A percentile compares a stretch with the other conserved stretches of the same genome.
Evolutionary conservation across 257 asterid species (phyloP).

Genomic region (Rubia yunnanensis): DNA sequence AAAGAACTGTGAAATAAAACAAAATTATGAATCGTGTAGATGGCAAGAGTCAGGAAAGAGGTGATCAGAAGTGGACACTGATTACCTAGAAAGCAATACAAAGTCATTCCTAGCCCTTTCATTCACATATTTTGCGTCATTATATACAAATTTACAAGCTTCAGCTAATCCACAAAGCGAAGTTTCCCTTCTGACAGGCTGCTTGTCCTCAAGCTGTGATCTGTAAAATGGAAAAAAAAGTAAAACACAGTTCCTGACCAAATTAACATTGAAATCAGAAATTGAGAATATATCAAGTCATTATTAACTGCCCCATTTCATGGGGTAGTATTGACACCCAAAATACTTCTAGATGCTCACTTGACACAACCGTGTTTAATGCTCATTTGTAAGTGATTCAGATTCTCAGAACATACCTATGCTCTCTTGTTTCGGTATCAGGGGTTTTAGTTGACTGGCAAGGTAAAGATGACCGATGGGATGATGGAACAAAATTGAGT

Average conservation of each 20-base stretch:
- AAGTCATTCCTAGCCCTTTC: slow-evolving; percentile 87
- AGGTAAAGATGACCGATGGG: slow-evolving; percentile 39
- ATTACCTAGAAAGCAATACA: slow-evolving; percentile 74
- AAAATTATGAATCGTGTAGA: neutral
- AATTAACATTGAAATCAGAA: slow-evolving; percentile 6
- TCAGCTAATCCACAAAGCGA: slow-evolving; percentile 65
- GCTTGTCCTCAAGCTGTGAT: slow-evolving; percentile 38
- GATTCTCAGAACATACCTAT: slow-evolving; percentile 37
- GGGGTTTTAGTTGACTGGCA: slow-evolving; percentile 53
- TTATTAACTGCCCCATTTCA: neutral
- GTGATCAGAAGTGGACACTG: neutral
- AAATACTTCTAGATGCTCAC: neutral
- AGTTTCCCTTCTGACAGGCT: slow-evolving; percentile 34
- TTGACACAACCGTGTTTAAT: neutral
- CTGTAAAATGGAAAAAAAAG: slow-evolving; percentile 23
- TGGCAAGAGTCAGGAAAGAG: neutral
- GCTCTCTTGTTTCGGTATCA: slow-evolving; percentile 48
- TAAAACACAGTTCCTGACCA: slow-evolving; percentile 13
- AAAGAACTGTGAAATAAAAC: neutral
- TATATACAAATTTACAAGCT: slow-evolving; percentile 76
- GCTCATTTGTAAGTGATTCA: slow-evolving; percentile 1
- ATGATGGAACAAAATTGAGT: slow-evolving; percentile 20
- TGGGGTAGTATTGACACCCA: neutral
- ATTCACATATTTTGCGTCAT: slow-evolving; percentile 77
- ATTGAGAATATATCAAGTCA: slow-evolving; percentile 6